Conservation (phyloP, 1,284 basidiomycete genomes). For the Cutaneotrichosporon curvatum region DNA sequence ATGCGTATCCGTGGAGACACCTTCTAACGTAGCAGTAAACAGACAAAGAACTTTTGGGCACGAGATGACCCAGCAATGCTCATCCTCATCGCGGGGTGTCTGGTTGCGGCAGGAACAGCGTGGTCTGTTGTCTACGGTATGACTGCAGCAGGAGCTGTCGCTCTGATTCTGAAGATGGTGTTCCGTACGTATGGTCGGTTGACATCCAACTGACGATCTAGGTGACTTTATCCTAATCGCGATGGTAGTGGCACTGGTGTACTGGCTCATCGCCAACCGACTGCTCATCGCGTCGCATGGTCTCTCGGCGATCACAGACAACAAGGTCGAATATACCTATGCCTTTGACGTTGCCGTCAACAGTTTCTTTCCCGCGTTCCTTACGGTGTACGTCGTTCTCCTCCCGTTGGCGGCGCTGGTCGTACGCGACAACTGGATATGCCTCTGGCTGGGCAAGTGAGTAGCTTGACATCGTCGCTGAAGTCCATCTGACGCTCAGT, state of each 20-base stretch:
- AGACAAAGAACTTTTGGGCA: conserved; percentile 98
- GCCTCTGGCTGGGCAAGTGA: conserved; percentile 78
- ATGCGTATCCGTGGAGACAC: too few relatives aligned
- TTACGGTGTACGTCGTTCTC: conserved; percentile 78
- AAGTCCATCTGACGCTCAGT: conserved; percentile 13
- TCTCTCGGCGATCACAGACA: conserved; percentile 61
- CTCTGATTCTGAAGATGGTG: conserved; percentile 70
- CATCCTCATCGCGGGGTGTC: conserved; percentile 67
- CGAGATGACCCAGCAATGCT: conserved; percentile 91
- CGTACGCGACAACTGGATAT: conserved; percentile 78
- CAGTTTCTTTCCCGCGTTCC: conserved; percentile 84
- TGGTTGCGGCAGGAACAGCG: conserved; percentile 62
- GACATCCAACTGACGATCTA: conserved; percentile 4
- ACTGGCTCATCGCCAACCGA: conserved; percentile 74
- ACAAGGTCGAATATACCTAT: conserved; percentile 79
- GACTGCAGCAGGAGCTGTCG: conserved; percentile 53
- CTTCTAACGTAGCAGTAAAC: conserved; percentile 47
- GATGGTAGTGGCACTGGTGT: conserved; percentile 60
- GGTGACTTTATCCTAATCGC: conserved; percentile 72
- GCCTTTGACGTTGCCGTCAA: conserved; percentile 93
- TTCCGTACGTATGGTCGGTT: conserved; percentile 49
- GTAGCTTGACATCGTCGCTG: conserved; percentile 8
- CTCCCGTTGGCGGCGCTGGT: conserved; percentile 75
- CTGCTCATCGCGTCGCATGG: conserved; percentile 60
- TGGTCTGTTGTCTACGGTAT: conserved; percentile 81